Conservation (phyloP, 352 stramenopile genomes). For the Pythium rhizo-oryzae region DNA sequence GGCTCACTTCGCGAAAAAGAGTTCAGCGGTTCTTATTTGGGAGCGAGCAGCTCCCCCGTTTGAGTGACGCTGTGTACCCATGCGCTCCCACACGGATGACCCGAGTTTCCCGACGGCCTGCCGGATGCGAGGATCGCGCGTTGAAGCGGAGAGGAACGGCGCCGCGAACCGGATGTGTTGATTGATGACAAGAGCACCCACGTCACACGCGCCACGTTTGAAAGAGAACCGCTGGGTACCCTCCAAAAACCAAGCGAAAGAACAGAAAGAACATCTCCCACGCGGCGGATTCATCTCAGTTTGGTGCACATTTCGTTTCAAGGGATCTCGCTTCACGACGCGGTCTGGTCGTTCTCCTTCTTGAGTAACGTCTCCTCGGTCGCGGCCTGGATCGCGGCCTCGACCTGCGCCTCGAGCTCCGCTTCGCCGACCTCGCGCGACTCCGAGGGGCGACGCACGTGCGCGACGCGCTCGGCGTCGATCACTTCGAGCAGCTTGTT, state of each 20-base stretch:
- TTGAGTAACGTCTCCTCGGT: constrained; percentile 35
- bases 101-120: not conserved
- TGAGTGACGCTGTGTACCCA: not conserved
- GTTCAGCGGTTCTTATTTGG: too few relatives aligned
- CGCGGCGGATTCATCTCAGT: too few relatives aligned
- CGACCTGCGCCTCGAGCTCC: constrained; percentile 54
- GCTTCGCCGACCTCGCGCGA: constrained; percentile 31
- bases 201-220: too few relatives aligned
- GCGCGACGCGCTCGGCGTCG: constrained; percentile 41
- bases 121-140: not conserved
- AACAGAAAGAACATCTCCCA: too few relatives aligned
- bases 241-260: too few relatives aligned
- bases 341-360: not conserved
- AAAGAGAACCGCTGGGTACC: too few relatives aligned
- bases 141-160: not conserved
- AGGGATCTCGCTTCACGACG: not conserved
- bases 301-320: too few relatives aligned
- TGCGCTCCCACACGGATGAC: not conserved
- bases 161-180: not conserved
- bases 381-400: constrained; percentile 68
- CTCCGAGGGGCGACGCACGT: constrained; percentile 30
- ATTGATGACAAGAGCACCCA: not conserved
- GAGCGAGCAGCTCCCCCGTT: not conserved
- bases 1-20: not conserved
- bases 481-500: constrained; percentile 88